A percentile compares a stretch with the other conserved stretches of the same genome.
Evolutionary conservation across 2,329 filamentous ascomycete species (phyloP).

Genomic region (Paracoccidioides brasiliensis): DNA sequence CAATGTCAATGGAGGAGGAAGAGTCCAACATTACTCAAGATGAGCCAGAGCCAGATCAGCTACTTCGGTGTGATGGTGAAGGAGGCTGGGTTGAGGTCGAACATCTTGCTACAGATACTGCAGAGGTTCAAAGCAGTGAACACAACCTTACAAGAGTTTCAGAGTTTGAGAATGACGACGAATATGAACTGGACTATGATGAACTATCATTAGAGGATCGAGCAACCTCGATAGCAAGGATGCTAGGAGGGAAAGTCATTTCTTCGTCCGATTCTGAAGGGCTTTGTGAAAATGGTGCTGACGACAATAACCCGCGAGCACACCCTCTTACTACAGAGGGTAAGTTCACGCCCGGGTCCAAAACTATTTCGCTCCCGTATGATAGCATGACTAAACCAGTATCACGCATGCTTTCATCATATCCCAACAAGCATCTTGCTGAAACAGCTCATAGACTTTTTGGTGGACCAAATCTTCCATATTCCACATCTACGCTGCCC

Average conservation of each 20-base stretch:
- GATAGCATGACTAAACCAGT: slow-evolving; percentile 59
- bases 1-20: slow-evolving; percentile 32
- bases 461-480: slow-evolving; percentile 62
- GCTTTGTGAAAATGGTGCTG: slow-evolving; percentile 24
- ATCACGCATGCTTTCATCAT: slow-evolving; percentile 50
- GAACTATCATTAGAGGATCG: slow-evolving; percentile 6
- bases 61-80: slow-evolving; percentile 27
- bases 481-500: slow-evolving; percentile 58
- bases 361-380: slow-evolving; percentile 62
- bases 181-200: slow-evolving; percentile 8
- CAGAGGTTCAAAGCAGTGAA: slow-evolving; percentile 10
- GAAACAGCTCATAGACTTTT: slow-evolving; percentile 60
- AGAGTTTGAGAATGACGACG: not conserved
- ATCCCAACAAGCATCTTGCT: slow-evolving; percentile 60
- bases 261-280: slow-evolving; percentile 23
- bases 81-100: slow-evolving; percentile 25
- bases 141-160: not conserved
- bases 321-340: slow-evolving; percentile 65
- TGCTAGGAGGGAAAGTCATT: slow-evolving; percentile 22
- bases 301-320: slow-evolving; percentile 40
- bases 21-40: slow-evolving; percentile 20
- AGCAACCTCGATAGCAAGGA: not conserved
- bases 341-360: slow-evolving; percentile 60
- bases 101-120: slow-evolving; percentile 18
- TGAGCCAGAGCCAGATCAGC: slow-evolving; percentile 17